Conservation (phyloP, 306 rosid genomes). For the Vachellia collinsii region DNA sequence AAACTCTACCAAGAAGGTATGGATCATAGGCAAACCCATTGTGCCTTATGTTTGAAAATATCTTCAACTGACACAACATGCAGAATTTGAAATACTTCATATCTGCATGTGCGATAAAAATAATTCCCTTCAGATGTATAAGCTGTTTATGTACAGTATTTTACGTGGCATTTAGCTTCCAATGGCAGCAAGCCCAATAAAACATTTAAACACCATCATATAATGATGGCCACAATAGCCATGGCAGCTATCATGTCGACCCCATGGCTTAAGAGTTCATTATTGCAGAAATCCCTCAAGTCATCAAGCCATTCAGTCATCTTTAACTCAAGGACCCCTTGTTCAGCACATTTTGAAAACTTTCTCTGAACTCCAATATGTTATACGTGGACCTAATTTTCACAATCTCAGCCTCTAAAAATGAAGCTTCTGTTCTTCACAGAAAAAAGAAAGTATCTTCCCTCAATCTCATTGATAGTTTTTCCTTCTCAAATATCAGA, state of each 20-base stretch:
- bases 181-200: background rate
- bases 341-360: background rate
- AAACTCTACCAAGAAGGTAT: conserved; percentile 19
- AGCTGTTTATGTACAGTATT: background rate
- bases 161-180: background rate
- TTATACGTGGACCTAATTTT: conserved; percentile 4
- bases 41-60: conserved; percentile 18
- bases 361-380: background rate
- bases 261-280: background rate
- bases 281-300: background rate
- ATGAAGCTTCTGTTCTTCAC: conserved; percentile 9
- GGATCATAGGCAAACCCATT: conserved; percentile 1
- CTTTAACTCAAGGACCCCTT: background rate
- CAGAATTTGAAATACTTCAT: background rate
- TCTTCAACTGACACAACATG: background rate
- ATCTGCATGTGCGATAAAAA: background rate
- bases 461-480: conserved; percentile 4
- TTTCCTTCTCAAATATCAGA: background rate
- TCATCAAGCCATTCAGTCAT: background rate
- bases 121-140: background rate
- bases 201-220: background rate
- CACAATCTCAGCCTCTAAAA: background rate
- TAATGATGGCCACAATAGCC: background rate
- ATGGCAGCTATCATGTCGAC: background rate
- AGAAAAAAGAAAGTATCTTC: background rate